phyloP scores from a whole-genome alignment of 2,329 filamentous ascomycete genomes.

The Talaromyces funiculosus region DNA sequence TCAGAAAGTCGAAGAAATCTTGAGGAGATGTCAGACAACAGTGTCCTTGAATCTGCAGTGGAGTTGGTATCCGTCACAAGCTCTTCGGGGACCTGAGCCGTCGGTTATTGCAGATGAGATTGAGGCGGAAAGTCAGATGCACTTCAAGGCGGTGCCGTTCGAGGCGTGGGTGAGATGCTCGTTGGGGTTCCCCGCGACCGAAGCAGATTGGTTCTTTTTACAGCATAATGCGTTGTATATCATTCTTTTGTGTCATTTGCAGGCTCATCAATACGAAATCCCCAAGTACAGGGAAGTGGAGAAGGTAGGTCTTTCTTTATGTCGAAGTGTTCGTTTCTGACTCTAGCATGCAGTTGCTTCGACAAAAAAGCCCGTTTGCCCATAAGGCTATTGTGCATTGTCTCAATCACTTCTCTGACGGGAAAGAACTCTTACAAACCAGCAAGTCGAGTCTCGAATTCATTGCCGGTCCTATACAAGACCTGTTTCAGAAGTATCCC shows the following conservation, averaged over 20 bases:
- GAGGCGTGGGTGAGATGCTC: slow-evolving; percentile 37
- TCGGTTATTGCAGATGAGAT: slow-evolving; percentile 29
- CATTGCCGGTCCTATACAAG: slow-evolving; percentile 34
- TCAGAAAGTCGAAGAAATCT: slow-evolving; percentile 37
- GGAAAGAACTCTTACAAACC: slow-evolving; percentile 14
- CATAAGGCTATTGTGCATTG: slow-evolving; percentile 30
- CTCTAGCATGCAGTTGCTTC: slow-evolving; percentile 26
- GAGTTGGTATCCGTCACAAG: slow-evolving; percentile 32
- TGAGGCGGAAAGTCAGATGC: slow-evolving; percentile 36
- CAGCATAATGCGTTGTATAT: slow-evolving; percentile 34
- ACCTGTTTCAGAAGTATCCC: slow-evolving; percentile 28
- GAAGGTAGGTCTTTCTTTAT: slow-evolving; percentile 22
- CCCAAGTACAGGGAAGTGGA: slow-evolving; percentile 32
- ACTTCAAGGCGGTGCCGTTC: slow-evolving; percentile 34
- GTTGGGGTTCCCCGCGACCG: slow-evolving; percentile 28
- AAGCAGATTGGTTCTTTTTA: slow-evolving; percentile 35
- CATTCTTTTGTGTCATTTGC: slow-evolving; percentile 28
- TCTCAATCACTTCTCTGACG: slow-evolving; percentile 22
- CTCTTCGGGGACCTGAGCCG: slow-evolving; percentile 19
- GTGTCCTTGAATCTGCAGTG: slow-evolving; percentile 24
- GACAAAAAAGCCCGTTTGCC: slow-evolving; percentile 33
- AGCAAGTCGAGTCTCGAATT: slow-evolving; percentile 27
- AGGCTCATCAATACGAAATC: slow-evolving; percentile 28
- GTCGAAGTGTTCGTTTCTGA: background rate
- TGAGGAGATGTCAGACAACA: slow-evolving; percentile 27